phyloP scores from a whole-genome alignment of 2,329 filamentous ascomycete species.

The Metarhizium humberi region DNA sequence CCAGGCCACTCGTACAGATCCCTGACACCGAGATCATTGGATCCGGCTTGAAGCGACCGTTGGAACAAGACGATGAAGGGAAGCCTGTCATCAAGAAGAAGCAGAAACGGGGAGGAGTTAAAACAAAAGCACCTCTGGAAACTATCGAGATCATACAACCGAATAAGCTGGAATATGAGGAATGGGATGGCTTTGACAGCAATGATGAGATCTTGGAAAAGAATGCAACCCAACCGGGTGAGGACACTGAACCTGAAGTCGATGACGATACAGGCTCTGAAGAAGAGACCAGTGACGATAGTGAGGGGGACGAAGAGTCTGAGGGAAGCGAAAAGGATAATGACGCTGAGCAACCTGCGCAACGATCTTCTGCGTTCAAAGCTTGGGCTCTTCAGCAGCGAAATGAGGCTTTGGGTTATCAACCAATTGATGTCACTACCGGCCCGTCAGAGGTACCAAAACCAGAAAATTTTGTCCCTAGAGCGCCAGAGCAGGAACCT shows the following conservation, averaged over 20 bases:
- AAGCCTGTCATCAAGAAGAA: constrained; percentile 75
- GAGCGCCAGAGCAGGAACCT: constrained; percentile 61
- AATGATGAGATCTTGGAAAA: constrained; percentile 20
- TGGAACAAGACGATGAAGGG: constrained; percentile 72
- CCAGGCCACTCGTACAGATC: background rate
- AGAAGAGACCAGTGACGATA: constrained; percentile 15
- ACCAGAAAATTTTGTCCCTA: constrained; percentile 54
- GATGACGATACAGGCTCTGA: constrained; percentile 13
- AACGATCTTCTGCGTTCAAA: constrained; percentile 66
- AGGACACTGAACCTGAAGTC: constrained; percentile 7
- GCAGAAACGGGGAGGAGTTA: constrained; percentile 59
- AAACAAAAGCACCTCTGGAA: constrained; percentile 38
- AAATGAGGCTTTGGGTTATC: constrained; percentile 69
- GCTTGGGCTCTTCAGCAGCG: constrained; percentile 82
- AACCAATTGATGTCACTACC: constrained; percentile 34
- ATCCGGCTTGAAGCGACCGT: constrained; percentile 75
- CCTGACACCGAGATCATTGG: constrained; percentile 36
- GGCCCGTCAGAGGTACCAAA: constrained; percentile 42
- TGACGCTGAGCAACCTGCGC: constrained; percentile 14
- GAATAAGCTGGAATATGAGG: constrained; percentile 33
- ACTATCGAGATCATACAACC: constrained; percentile 29
- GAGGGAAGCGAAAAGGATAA: constrained; percentile 17
- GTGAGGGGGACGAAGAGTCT: constrained; percentile 22
- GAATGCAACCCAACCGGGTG: constrained; percentile 8
- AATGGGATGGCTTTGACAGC: constrained; percentile 56